Percentiles rank a stretch among this genome's conserved stretches.
Conservation (phyloP, 257 asterid species). For the Penstemon barbatus region DNA sequence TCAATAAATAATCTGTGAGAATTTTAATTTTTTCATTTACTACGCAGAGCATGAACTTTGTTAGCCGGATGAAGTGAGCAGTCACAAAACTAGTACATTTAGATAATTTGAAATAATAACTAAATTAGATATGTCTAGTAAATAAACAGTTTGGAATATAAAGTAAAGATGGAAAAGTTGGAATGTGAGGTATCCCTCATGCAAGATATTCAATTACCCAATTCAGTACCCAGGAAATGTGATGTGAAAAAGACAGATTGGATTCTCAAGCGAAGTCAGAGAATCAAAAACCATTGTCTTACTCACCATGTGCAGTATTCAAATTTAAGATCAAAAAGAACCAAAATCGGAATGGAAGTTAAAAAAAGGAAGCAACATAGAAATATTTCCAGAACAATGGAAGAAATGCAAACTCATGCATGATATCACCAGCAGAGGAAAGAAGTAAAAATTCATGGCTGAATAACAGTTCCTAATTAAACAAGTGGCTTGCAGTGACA, state of each 20-base stretch:
- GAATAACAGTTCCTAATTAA: background rate
- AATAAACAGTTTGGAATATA: background rate
- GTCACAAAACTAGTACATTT: background rate
- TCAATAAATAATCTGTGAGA: background rate
- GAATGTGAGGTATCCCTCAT: background rate
- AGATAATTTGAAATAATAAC: constrained; percentile 17
- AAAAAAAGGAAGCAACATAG: background rate
- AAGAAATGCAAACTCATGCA: background rate
- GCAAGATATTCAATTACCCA: background rate
- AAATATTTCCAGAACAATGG: constrained; percentile 1
- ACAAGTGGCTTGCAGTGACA: constrained; percentile 17
- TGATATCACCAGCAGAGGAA: background rate
- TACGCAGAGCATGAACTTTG: background rate
- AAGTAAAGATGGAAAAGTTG: background rate
- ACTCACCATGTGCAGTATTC: background rate
- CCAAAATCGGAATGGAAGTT: background rate
- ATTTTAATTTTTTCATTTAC: background rate
- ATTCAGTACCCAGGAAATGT: background rate
- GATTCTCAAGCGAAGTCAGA: background rate
- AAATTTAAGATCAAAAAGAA: background rate
- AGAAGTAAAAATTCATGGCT: background rate
- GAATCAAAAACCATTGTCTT: background rate
- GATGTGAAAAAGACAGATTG: constrained; percentile 1
- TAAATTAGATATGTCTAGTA: constrained; percentile 23
- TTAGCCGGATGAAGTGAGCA: background rate